Percentiles rank a stretch among this genome's conserved stretches.
Conservation (phyloP, 2,329 filamentous ascomycete genomes). For the Epichloe festucae region DNA sequence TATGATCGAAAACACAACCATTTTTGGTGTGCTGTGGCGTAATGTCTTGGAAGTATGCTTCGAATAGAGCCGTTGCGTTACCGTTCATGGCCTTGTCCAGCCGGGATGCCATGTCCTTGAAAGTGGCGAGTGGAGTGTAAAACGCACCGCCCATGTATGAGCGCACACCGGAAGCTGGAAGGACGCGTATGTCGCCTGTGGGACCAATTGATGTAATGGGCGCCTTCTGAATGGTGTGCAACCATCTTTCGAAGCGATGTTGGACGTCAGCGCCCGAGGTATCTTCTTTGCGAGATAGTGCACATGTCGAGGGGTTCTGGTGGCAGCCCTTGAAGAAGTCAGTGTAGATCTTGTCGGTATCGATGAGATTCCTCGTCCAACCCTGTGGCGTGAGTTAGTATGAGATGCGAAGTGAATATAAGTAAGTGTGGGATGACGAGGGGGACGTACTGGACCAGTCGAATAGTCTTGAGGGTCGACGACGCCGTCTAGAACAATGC, state of each 20-base stretch:
- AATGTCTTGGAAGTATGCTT: background rate
- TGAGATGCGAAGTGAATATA: background rate
- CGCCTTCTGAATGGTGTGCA: constrained; percentile 9
- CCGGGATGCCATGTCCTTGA: constrained; percentile 2
- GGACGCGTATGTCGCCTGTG: constrained; percentile 7
- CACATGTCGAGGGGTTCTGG: constrained; percentile 5
- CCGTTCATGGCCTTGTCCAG: constrained; percentile 4
- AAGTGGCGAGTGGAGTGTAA: constrained; percentile 15
- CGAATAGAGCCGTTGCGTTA: background rate
- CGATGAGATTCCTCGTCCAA: constrained; percentile 20
- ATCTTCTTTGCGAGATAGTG: constrained; percentile 2
- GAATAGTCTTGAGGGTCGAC: constrained; percentile 21
- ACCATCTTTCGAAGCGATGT: constrained; percentile 14
- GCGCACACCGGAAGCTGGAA: constrained; percentile 12
- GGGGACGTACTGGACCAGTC: constrained; percentile 13
- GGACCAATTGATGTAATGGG: constrained; percentile 12
- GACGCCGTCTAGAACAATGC: constrained; percentile 23
- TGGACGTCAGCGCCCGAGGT: constrained; percentile 4
- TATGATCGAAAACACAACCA: background rate
- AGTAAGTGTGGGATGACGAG: background rate
- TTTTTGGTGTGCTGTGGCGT: background rate
- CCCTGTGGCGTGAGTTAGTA: constrained; percentile 2
- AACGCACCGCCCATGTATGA: constrained; percentile 12
- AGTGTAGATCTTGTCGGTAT: constrained; percentile 17
- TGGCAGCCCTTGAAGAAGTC: constrained; percentile 21